These are phyloP conservation scores for Mycena belliarum DNA, from an alignment of 768 basidiomycete species.

Conservation along the genomic window DNA sequence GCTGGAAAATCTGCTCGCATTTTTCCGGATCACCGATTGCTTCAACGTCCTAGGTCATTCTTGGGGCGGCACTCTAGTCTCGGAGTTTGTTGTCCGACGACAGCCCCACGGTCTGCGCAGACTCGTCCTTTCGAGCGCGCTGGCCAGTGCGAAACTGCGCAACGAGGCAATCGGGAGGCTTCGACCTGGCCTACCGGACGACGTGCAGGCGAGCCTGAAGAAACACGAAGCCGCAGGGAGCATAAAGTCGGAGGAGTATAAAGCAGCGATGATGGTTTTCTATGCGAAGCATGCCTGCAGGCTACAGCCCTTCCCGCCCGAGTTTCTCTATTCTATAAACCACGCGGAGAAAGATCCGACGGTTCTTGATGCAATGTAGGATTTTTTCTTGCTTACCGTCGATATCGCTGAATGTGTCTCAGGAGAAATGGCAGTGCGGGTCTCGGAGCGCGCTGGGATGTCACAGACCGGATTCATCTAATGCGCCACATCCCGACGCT, in stretches of 20 bases:
- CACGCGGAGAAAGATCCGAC: constrained; percentile 45
- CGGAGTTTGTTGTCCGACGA: constrained; percentile 25
- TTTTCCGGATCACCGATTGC: not conserved
- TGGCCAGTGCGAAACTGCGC: constrained; percentile 40
- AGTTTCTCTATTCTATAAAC: constrained; percentile 34
- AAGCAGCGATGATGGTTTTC: constrained; percentile 42
- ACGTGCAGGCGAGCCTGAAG: constrained; percentile 38
- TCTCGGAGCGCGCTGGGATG: constrained; percentile 29
- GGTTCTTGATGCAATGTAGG: constrained; percentile 48
- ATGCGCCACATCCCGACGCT: constrained; percentile 32
- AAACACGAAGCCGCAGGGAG: constrained; percentile 49
- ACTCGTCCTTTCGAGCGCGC: constrained; percentile 38
- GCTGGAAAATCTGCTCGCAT: constrained; percentile 6
- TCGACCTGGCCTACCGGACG: constrained; percentile 39
- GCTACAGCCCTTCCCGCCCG: constrained; percentile 45
- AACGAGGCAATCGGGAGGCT: constrained; percentile 32
- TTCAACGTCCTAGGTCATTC: constrained; percentile 8
- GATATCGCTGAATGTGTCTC: not conserved
- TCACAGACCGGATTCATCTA: constrained; percentile 26
- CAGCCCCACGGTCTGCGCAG: constrained; percentile 13
- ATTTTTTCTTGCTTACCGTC: not conserved
- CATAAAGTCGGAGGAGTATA: constrained; percentile 45
- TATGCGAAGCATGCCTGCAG: constrained; percentile 45
- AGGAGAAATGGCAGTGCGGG: constrained; percentile 32
- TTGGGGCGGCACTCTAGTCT: constrained; percentile 41